Evolutionary conservation across 768 basidiomycete genomes (phyloP).

Genomic region (Krasilnikovozyma curviuscula): DNA sequence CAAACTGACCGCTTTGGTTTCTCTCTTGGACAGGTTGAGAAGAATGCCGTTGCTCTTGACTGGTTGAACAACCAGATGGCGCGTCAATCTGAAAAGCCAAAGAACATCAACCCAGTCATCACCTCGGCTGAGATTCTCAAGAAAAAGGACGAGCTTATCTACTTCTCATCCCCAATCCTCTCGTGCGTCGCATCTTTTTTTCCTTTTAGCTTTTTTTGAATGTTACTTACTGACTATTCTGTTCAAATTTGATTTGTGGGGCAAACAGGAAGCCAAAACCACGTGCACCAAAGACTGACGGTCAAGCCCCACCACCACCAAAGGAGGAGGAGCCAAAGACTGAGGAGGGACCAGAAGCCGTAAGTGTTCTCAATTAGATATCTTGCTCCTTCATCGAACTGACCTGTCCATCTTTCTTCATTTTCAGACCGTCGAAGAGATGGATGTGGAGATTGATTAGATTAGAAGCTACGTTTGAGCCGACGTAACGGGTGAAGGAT

Average conservation of each 20-base stretch:
- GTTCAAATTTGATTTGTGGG: no score
- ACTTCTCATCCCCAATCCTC: conserved; percentile 77
- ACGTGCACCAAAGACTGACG: conserved; percentile 41
- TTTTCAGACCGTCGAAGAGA: conserved; percentile 17
- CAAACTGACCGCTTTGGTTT: neutral
- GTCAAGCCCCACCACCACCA: conserved; percentile 15
- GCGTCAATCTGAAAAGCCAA: conserved; percentile 67
- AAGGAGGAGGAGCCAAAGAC: conserved; percentile 13
- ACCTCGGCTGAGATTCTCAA: conserved; percentile 64
- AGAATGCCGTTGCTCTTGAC: conserved; percentile 70
- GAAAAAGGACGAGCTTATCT: conserved; percentile 81
- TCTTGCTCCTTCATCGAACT: no score
- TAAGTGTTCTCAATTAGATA: no score
- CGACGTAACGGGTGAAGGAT: no score
- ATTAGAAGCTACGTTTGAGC: no score
- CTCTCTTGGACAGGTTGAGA: conserved; percentile 51
- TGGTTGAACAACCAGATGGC: conserved; percentile 89
- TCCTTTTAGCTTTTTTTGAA: no score
- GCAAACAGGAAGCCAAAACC: conserved; percentile 83
- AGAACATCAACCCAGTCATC: conserved; percentile 72
- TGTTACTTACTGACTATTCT: no score
- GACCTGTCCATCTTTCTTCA: conserved; percentile 13
- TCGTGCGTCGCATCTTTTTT: no score
- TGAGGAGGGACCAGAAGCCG: conserved; percentile 13
- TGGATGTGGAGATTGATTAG: conserved; percentile 27